Base-by-base conservation (phyloP, 768 basidiomycete species). In the Xerocomus brunneocitrinus region DNA sequence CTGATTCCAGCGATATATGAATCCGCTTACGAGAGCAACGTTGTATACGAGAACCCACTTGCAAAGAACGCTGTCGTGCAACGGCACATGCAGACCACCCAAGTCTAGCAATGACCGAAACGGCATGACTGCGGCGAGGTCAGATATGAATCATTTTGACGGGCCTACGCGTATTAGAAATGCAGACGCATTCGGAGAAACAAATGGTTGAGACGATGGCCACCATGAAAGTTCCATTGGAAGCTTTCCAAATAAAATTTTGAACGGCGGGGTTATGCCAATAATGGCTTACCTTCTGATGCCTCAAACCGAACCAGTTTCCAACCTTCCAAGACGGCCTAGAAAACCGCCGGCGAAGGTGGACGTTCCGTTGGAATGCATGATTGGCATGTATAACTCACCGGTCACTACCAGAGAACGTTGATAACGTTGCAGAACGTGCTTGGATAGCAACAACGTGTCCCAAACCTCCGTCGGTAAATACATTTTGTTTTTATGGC, bases 161-260 rank as follows among this genome's bases (percentile, higher is more conserved):
- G 16, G 32, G n/a, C 32, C 16, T n/a, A n/a, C 16, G 25, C 4
- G 30, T 44, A 28, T 28, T 31, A 41, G 49, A 40, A 34, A 51
- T 42, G 45, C 42, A 32, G 24, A 36, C 28, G 8, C 16, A 27
- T 38, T 38, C 40, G 19, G 10, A 46, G n/a, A 32, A 19, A 45
- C 42, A 45, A 41, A 24, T 2, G 19, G 31, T 4, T 47, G 2
- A 42, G 22, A 44, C 22, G 1, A 47, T 13, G 32, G 47, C 53
- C 59, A 50, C 50, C 16, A 40, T 58, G 57, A 53, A 59, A 9
- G 47, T 64, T 67, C 62, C 19, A 58, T 64, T 50, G 55, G 65
- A 67, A 66, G 41, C 40, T 22, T 58, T 66, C 62, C 40, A 52
- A 38, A 27, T 25, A 43, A 47, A 31, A n/a, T 44, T 19, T 19